phyloP scores from a whole-genome alignment of 176 grass and related monocot genomes.

The Stipa capillata region DNA sequence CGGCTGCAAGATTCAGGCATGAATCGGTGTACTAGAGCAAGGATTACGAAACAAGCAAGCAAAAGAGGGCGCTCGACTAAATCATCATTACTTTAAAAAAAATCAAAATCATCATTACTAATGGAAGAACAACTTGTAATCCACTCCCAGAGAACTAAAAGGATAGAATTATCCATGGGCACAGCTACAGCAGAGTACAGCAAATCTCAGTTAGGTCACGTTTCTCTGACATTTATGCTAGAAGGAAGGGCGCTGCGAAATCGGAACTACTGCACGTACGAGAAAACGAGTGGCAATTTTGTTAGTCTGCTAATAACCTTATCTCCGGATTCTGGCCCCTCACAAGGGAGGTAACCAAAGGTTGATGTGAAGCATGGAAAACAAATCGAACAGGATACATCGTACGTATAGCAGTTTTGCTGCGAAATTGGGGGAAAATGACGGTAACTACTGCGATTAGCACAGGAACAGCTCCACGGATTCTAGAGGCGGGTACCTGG shows the following conservation, averaged over 20 bases:
- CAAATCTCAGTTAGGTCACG: background rate
- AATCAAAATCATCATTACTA: background rate
- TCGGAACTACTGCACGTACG: too few species aligned
- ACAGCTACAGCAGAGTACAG: background rate
- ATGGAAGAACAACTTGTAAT: background rate
- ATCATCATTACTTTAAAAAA: background rate
- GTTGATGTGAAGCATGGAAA: too few species aligned
- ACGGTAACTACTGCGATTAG: background rate
- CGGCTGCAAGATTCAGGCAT: conserved; percentile 39
- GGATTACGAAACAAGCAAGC: background rate
- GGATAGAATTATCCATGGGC: background rate
- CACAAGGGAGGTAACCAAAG: too few species aligned
- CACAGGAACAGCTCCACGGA: background rate
- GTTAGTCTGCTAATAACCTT: too few species aligned
- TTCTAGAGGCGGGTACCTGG: conserved; percentile 32
- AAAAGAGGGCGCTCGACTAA: background rate
- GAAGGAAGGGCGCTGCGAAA: background rate
- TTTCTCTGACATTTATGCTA: background rate
- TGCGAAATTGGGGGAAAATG: background rate
- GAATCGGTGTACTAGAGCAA: background rate
- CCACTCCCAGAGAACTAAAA: background rate
- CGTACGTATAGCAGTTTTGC: too few species aligned
- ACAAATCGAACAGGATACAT: too few species aligned
- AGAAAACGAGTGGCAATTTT: too few species aligned
- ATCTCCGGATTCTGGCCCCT: too few species aligned